Evolutionary conservation across 345 rosid genomes (phyloP), one percentile per base, ranked within the genome.

Genomic region (Ailanthus altissimus): DNA sequence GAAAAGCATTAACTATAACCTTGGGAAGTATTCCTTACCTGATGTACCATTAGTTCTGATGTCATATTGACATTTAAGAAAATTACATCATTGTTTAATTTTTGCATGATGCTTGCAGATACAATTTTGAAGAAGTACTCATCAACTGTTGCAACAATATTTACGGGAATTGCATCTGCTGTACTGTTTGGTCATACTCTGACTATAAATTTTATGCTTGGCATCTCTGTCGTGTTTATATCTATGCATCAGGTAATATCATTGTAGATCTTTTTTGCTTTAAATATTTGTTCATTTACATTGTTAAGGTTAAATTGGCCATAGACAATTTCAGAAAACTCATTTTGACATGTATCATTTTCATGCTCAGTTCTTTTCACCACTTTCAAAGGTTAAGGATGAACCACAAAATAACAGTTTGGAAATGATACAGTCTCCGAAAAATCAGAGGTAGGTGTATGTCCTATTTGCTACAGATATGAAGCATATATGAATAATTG

Each of bases 81-180:
- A 13, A 0, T 70, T 16, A 49, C 13, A 26, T 28, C 61, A 58
- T 50, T 15, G 3, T 53, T 38, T 13, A 70, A 74, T 36, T 20
- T 26, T 57, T 53, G 16, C 38, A 3, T 78, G 36, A 67, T 84
- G 53, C 57, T 21, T 75, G 28, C 78, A 84, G 84, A 84, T 81
- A 84, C 87, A 66, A 84, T 84, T 73, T 81, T 84, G 82, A 84
- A 84, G 74, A 84, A 84, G 54, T 84, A 81, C 56, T 84, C 87
- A 0, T 84, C 87, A n/a, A 79, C 84, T 4, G 84, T 84, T 12
- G 87, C 84, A 20, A 84, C 84, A 73, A 81, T 81, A 54, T 84
- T 84, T 74, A 84, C 86, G 0, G 86, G 86, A 62, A 72, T 84
- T 60, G 86, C 84, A 54, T 84, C 86, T 36, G 81, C 87, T 45